Evolutionary conservation across 192 early-diverging fungal species (phyloP).

Genomic region (Backusella macrospora): DNA sequence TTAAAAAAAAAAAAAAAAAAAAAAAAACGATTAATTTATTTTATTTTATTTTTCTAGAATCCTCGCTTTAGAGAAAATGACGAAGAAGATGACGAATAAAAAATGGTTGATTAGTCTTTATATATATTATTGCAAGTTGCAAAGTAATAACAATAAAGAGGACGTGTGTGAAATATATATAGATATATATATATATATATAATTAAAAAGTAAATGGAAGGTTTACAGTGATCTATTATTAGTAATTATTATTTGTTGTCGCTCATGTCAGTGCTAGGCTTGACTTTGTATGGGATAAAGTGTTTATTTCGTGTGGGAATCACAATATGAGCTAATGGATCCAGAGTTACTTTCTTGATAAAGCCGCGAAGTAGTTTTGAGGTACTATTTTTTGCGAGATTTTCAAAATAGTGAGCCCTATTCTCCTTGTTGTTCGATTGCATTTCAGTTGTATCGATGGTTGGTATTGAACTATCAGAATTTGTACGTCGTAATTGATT

Average conservation of each 20-base stretch:
- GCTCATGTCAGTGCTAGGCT: no score
- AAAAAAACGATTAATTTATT: no score
- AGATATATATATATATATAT: background rate
- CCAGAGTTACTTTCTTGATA: background rate
- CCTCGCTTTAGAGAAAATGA: conserved; percentile 54
- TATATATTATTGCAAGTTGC: no score
- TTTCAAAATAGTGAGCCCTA: background rate
- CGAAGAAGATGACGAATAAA: conserved; percentile 42
- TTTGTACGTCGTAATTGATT: background rate
- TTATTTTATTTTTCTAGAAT: conserved; percentile 34
- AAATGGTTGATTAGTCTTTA: background rate
- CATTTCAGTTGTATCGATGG: background rate
- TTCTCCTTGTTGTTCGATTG: background rate
- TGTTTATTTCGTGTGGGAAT: background rate
- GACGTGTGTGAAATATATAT: no score
- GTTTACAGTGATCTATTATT: no score
- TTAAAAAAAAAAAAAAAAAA: no score
- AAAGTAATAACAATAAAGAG: no score
- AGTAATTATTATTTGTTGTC: no score
- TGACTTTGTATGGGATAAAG: no score
- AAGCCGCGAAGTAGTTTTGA: background rate
- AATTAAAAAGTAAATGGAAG: background rate
- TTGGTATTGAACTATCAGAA: background rate
- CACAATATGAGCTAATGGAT: background rate
- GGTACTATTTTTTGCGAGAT: background rate